These are phyloP conservation scores for Aegilops longissima DNA, from an alignment of 176 grass and related monocot species.

Conservation along the genomic window DNA sequence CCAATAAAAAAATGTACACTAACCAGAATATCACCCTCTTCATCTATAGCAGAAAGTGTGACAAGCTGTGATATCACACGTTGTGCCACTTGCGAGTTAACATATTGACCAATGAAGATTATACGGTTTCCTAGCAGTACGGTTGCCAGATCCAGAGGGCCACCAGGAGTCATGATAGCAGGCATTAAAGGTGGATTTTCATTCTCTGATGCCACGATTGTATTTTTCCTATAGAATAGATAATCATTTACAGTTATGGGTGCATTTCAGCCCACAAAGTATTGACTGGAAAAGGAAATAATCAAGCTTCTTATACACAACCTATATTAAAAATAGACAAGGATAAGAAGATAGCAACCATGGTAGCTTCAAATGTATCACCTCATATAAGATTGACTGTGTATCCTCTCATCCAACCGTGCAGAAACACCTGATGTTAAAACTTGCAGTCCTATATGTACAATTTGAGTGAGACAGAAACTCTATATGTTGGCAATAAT, in stretches of 20 bases:
- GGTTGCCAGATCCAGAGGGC: conserved; percentile 72
- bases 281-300: conserved; percentile 8
- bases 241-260: conserved; percentile 22
- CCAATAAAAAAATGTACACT: conserved; percentile 25
- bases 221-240: conserved; percentile 38
- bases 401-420: conserved; percentile 16
- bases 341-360: not conserved
- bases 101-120: conserved; percentile 88
- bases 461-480: conserved; percentile 22
- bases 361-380: conserved; percentile 28
- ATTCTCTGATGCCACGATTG: conserved; percentile 49
- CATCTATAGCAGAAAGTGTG: conserved; percentile 80
- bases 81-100: conserved; percentile 91
- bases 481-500: conserved; percentile 22
- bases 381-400: conserved; percentile 28
- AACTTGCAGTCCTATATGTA: conserved; percentile 37
- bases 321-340: conserved; percentile 15
- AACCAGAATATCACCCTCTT: conserved; percentile 90
- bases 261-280: not conserved
- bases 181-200: conserved; percentile 96
- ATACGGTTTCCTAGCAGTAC: conserved; percentile 80
- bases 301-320: conserved; percentile 4
- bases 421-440: conserved; percentile 25
- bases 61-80: conserved; percentile 94
- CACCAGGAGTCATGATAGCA: conserved; percentile 64